Evolutionary conservation across 345 rosid genomes (phyloP).

Genomic region (Brassica carinata): DNA sequence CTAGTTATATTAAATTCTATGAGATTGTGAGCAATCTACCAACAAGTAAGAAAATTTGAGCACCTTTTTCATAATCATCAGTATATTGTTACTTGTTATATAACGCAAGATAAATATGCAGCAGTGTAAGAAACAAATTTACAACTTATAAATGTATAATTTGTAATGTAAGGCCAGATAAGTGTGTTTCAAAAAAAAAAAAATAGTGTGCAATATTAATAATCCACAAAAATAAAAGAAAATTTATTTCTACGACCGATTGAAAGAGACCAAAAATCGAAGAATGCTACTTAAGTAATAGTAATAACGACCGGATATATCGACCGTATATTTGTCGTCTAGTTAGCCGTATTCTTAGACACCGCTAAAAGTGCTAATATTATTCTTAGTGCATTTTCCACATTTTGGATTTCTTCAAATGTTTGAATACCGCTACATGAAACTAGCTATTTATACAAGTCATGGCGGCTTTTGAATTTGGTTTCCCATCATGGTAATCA

Average conservation of each 20-base stretch:
- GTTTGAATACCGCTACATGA: not conserved
- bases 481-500: not conserved
- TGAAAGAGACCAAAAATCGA: not conserved
- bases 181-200: too few relatives aligned
- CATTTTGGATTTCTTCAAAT: too few relatives aligned
- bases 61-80: too few relatives aligned
- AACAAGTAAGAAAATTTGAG: too few relatives aligned
- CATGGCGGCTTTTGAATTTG: not conserved
- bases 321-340: not conserved
- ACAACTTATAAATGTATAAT: too few relatives aligned
- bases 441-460: not conserved
- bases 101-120: too few relatives aligned
- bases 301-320: too few relatives aligned
- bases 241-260: not conserved
- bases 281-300: not conserved
- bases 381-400: constrained; percentile 10
- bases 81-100: too few relatives aligned
- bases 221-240: not conserved
- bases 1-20: too few relatives aligned
- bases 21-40: too few relatives aligned
- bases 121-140: too few relatives aligned
- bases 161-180: too few relatives aligned
- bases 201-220: not conserved
- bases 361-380: not conserved
- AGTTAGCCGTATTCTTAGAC: not conserved